Conservation (phyloP, 108 stramenopile genomes). For the Epithemia pelagica region DNA sequence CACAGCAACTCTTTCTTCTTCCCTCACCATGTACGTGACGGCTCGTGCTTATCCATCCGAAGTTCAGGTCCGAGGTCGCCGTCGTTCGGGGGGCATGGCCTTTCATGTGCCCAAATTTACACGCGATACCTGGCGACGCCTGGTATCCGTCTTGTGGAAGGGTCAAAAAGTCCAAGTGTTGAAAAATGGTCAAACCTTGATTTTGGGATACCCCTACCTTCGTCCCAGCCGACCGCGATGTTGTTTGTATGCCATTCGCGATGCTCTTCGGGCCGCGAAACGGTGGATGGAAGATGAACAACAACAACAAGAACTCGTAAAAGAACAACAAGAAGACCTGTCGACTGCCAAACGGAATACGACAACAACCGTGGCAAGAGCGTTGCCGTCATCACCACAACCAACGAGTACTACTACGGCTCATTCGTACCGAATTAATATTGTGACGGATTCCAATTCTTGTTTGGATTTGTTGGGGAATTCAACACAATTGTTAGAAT, state of each 20-base stretch:
- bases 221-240: constrained; percentile 16
- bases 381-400: neutral
- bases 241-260: constrained; percentile 15
- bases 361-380: neutral
- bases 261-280: constrained; percentile 11
- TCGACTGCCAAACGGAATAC: neutral
- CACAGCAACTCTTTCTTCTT: neutral
- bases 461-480: constrained; percentile 9
- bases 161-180: constrained; percentile 1
- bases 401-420: neutral
- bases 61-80: constrained; percentile 1
- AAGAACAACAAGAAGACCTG: neutral
- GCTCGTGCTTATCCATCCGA: constrained; percentile 7
- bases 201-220: constrained; percentile 11
- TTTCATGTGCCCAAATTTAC: neutral
- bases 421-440: neutral
- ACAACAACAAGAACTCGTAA: neutral
- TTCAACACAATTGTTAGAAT: neutral
- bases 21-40: neutral
- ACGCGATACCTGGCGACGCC: neutral
- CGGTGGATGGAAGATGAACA: neutral
- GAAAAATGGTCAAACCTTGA: neutral
- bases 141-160: neutral
- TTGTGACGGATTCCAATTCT: constrained; percentile 14
- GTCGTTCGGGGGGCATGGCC: constrained; percentile 9